A percentile compares a stretch with the other conserved stretches of the same genome.
phyloP scores from a whole-genome alignment of 768 basidiomycete genomes.

The Agaricus bisporus region DNA sequence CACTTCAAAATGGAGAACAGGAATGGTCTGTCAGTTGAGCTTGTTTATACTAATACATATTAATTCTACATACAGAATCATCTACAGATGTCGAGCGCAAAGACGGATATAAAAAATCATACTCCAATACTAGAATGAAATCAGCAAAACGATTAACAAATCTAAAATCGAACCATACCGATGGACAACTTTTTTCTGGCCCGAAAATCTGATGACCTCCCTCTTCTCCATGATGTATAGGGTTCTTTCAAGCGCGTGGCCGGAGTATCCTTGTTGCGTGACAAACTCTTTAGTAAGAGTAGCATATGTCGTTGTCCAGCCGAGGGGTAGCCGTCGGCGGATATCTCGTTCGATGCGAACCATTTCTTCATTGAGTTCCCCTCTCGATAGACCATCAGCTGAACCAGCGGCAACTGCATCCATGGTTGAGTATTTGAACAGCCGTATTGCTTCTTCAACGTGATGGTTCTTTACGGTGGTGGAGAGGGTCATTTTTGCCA shows the following conservation, averaged over 20 bases:
- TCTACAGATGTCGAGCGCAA: neutral
- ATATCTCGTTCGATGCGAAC: slow-evolving; percentile 84
- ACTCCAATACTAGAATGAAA: slow-evolving; percentile 7
- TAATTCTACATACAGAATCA: slow-evolving; percentile 3
- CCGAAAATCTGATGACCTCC: slow-evolving; percentile 88
- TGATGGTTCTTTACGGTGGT: slow-evolving; percentile 86
- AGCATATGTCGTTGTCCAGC: slow-evolving; percentile 97
- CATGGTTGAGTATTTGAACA: slow-evolving; percentile 99
- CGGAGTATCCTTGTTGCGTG: slow-evolving; percentile 83
- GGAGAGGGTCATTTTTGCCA: slow-evolving; percentile 90
- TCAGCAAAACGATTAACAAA: neutral
- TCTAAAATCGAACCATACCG: neutral
- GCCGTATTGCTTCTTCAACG: slow-evolving; percentile 94
- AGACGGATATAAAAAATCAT: neutral
- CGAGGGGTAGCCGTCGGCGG: slow-evolving; percentile 76
- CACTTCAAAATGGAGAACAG: neutral
- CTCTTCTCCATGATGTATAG: slow-evolving; percentile 91
- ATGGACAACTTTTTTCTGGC: slow-evolving; percentile 38
- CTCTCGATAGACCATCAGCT: slow-evolving; percentile 86
- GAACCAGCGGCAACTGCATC: slow-evolving; percentile 95
- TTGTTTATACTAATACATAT: slow-evolving; percentile 3
- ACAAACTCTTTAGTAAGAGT: slow-evolving; percentile 92
- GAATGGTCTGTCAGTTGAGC: neutral
- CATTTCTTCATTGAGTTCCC: slow-evolving; percentile 93
- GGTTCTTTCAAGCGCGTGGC: slow-evolving; percentile 86